phyloP scores from a whole-genome alignment of 2,329 filamentous ascomycete genomes.

The Clonostachys rosea region DNA sequence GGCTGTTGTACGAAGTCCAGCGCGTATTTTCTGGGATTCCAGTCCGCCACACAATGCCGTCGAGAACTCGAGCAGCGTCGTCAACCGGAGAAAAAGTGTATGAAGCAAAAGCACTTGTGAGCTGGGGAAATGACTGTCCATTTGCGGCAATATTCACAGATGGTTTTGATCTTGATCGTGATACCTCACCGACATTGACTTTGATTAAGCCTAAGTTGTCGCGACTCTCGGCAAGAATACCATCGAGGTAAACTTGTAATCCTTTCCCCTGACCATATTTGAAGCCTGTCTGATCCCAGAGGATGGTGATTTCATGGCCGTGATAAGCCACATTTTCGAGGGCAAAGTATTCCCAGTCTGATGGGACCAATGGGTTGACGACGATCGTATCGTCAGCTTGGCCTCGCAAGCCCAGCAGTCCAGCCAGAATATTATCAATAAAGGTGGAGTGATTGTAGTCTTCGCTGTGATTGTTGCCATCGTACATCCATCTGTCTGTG shows the following conservation, averaged over 20 bases:
- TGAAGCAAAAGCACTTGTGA: no score
- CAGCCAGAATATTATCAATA: constrained; percentile 36
- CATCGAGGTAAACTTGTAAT: constrained; percentile 29
- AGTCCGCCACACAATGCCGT: no score
- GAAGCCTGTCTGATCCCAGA: constrained; percentile 31
- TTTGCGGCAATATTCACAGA: no score
- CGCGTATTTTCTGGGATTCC: no score
- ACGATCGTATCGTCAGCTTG: constrained; percentile 26
- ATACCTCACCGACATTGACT: no score
- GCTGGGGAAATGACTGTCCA: no score
- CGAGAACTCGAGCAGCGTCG: no score
- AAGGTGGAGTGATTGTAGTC: constrained; percentile 36
- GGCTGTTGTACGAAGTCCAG: no score
- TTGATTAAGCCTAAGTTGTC: no score
- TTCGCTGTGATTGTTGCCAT: constrained; percentile 24
- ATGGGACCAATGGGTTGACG: constrained; percentile 28
- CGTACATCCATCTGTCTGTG: constrained; percentile 8
- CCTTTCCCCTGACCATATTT: constrained; percentile 25
- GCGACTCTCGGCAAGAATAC: constrained; percentile 3
- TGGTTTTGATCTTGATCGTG: no score
- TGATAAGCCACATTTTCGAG: constrained; percentile 37
- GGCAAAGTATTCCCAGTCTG: constrained; percentile 29
- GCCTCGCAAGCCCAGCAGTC: constrained; percentile 32
- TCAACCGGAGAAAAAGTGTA: no score
- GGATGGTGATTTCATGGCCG: constrained; percentile 29